A percentile compares a stretch with the other conserved stretches of the same genome.
Evolutionary conservation across 345 rosid genomes (phyloP).

Genomic region (Ceriops decandra): DNA sequence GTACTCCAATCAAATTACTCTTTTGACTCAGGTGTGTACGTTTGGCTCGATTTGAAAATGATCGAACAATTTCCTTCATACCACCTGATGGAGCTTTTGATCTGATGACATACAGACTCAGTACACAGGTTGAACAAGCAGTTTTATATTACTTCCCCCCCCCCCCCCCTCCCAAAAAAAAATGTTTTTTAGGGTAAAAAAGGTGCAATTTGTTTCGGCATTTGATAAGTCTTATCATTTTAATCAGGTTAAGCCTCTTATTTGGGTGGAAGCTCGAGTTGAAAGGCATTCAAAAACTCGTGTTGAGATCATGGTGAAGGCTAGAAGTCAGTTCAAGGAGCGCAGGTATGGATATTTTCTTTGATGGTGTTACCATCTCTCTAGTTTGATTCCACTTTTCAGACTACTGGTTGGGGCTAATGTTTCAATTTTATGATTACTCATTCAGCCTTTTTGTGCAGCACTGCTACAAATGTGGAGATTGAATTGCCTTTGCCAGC

Average conservation of each 20-base stretch:
- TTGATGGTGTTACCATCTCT: background rate
- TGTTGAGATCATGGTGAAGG: constrained; percentile 79
- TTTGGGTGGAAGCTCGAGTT: constrained; percentile 96
- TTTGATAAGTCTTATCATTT: background rate
- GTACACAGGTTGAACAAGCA: constrained; percentile 65
- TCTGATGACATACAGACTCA: constrained; percentile 95
- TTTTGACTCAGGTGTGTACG: constrained; percentile 69
- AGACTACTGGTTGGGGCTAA: background rate
- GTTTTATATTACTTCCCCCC: background rate
- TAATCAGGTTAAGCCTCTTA: constrained; percentile 85
- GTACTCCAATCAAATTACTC: background rate
- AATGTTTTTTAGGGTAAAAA: no score
- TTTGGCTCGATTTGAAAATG: constrained; percentile 94
- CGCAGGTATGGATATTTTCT: constrained; percentile 49
- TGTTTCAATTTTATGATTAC: background rate
- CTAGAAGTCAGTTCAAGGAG: constrained; percentile 92
- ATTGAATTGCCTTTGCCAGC: constrained; percentile 60
- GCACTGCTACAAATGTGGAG: constrained; percentile 74
- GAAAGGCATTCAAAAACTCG: constrained; percentile 93
- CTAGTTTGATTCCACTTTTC: background rate
- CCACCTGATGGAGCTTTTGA: constrained; percentile 99
- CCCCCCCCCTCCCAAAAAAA: no score
- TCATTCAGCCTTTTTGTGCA: constrained; percentile 15
- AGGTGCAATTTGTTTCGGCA: background rate
- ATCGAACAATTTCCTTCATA: constrained; percentile 88